Percentiles rank a stretch among this genome's conserved stretches.
These are phyloP conservation scores for Lyophyllum atratum DNA, from an alignment of 768 basidiomycete species.

Conservation along the genomic window DNA sequence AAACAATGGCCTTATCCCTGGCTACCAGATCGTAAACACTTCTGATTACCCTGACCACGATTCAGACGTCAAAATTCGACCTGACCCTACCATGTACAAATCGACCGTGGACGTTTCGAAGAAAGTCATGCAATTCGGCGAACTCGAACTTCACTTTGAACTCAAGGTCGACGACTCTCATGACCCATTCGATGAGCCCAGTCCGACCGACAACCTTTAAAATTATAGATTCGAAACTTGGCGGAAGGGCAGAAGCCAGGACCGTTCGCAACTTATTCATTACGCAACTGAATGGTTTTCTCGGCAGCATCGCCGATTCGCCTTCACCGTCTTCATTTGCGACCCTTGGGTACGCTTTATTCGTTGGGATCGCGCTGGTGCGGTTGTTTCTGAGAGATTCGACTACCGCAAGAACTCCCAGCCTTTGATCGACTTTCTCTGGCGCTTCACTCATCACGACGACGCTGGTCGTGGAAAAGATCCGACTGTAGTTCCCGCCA, in stretches of 20 bases:
- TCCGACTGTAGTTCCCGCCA: constrained; percentile 20
- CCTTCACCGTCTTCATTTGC: constrained; percentile 29
- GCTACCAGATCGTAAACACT: constrained; percentile 14
- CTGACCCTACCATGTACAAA: constrained; percentile 8
- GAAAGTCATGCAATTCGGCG: constrained; percentile 11
- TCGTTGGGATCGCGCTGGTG: constrained; percentile 34
- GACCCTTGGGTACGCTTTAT: constrained; percentile 29
- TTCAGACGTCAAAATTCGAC: not conserved
- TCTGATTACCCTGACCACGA: constrained; percentile 7
- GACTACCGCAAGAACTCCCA: constrained; percentile 18
- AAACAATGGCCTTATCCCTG: constrained; percentile 1
- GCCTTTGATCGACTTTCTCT: constrained; percentile 29
- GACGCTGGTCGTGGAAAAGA: constrained; percentile 27
- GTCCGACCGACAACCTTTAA: not conserved
- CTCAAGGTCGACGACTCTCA: constrained; percentile 11
- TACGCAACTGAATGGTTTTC: constrained; percentile 22
- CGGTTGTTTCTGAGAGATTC: constrained; percentile 30
- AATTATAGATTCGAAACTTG: not conserved
- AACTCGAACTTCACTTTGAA: constrained; percentile 14
- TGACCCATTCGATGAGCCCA: constrained; percentile 15
- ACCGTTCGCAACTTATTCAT: constrained; percentile 23
- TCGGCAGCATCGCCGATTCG: constrained; percentile 29
- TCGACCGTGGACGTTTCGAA: not conserved
- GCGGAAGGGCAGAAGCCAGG: not conserved
- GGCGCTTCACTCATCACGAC: constrained; percentile 23